These are phyloP conservation scores for Pueraria montana DNA, from an alignment of 306 rosid genomes.

Conservation along the genomic window DNA sequence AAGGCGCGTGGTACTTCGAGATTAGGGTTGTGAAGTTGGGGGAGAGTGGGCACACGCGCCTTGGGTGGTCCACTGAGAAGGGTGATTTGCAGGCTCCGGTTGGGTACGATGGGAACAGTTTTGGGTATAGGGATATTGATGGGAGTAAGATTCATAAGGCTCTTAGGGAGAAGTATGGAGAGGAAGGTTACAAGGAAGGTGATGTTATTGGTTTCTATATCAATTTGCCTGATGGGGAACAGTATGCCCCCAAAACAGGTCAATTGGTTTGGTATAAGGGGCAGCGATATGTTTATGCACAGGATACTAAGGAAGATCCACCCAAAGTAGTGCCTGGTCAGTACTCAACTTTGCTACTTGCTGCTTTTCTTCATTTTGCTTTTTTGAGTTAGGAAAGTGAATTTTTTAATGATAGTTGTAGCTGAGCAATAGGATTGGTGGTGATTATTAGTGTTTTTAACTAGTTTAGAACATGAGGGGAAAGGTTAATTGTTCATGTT, in stretches of 20 bases:
- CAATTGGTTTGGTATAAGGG: slow-evolving; percentile 90
- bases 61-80: slow-evolving; percentile 91
- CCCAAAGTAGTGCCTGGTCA: slow-evolving; percentile 84
- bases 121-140: slow-evolving; percentile 92
- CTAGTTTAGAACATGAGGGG: not conserved
- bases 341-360: slow-evolving; percentile 41
- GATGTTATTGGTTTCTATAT: slow-evolving; percentile 94
- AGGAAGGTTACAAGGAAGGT: slow-evolving; percentile 91
- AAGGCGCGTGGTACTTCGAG: slow-evolving; percentile 97
- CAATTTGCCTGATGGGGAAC: slow-evolving; percentile 81
- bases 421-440: not conserved
- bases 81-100: slow-evolving; percentile 99
- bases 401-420: not conserved
- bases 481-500: not conserved
- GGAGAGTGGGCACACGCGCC: slow-evolving; percentile 85
- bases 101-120: slow-evolving; percentile 91
- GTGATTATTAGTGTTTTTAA: slow-evolving; percentile 3
- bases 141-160: slow-evolving; percentile 97
- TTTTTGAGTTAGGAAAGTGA: slow-evolving; percentile 9
- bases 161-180: slow-evolving; percentile 88
- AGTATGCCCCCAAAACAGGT: slow-evolving; percentile 72
- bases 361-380: not conserved
- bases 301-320: slow-evolving; percentile 81
- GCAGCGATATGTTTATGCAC: slow-evolving; percentile 76
- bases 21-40: slow-evolving; percentile 80